A percentile compares a stretch with the other conserved stretches of the same genome.
Evolutionary conservation across 768 basidiomycete genomes (phyloP).

Genomic region (Pholiota molesta): DNA sequence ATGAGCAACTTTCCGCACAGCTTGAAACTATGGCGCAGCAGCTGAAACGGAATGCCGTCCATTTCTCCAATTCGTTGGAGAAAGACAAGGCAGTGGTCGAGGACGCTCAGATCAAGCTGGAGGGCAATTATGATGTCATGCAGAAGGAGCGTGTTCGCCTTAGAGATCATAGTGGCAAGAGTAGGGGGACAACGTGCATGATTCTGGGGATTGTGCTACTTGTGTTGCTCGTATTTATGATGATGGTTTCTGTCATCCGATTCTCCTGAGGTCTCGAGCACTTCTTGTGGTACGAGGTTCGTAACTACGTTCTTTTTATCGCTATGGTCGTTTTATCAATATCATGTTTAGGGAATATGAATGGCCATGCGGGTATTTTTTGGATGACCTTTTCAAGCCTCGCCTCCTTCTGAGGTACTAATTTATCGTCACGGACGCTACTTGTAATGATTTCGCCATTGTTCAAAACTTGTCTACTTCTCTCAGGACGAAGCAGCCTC

Average conservation of each 20-base stretch:
- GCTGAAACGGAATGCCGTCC: slow-evolving; percentile 79
- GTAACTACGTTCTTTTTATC: too few species aligned
- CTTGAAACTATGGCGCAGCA: slow-evolving; percentile 87
- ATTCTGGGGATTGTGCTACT: slow-evolving; percentile 63
- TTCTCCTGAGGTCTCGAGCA: slow-evolving; percentile 28
- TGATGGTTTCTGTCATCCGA: slow-evolving; percentile 76
- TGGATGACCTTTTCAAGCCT: too few species aligned
- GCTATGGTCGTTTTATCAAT: too few species aligned
- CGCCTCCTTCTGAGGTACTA: too few species aligned
- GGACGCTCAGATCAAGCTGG: slow-evolving; percentile 70
- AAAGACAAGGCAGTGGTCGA: slow-evolving; percentile 77
- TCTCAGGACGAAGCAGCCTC: too few species aligned
- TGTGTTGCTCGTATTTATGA: slow-evolving; percentile 68
- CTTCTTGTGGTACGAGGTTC: too few species aligned
- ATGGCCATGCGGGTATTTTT: too few species aligned
- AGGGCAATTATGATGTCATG: slow-evolving; percentile 73
- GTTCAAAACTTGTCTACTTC: too few species aligned
- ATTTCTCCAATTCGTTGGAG: slow-evolving; percentile 73
- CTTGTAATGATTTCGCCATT: too few species aligned
- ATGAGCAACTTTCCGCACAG: slow-evolving; percentile 74
- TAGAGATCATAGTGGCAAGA: slow-evolving; percentile 64
- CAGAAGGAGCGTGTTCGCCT: slow-evolving; percentile 62
- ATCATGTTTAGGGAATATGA: too few species aligned
- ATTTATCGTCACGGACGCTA: too few species aligned
- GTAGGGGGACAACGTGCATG: slow-evolving; percentile 73